Evolutionary conservation across 2,329 filamentous ascomycete genomes (phyloP), one percentile per base, ranked within the genome.

Genomic region (Beauveria pseudobassiana): DNA sequence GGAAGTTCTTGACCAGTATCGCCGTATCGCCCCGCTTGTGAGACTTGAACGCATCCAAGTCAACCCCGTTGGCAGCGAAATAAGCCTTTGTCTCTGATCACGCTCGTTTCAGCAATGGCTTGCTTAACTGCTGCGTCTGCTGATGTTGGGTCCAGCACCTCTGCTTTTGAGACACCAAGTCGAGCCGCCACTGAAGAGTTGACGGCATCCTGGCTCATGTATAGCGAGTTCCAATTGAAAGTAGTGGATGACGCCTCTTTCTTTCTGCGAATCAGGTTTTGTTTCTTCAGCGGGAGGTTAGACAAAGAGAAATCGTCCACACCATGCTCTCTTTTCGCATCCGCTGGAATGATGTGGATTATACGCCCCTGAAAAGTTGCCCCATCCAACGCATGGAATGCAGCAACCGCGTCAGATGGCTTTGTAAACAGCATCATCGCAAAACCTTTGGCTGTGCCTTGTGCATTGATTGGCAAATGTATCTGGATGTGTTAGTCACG

Each of bases 181-280:
- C 93, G 88, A 70, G 88, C 86, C 53, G 95, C 91, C 64, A 96
- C 86, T 6, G 93, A 96, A 54, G 90, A 87, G 76, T 97, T 93
- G 58, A 99, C 92, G 56, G 95, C 91, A 78, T 99, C 93, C 77
- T 91, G 89, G 75, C 89, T 97, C 90, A 99, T 96, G 75, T 95
- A 99, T n/a, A 99, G 80, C n/a, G 93, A 93, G 78, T 99, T 99
- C 95, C 95, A 99, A 73, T 93, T 96, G 77, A 98, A 98, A 1
- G 84, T 86, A 54, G 83, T 86, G 34, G 87, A 88, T 9, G 89
- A 82, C 24, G 93, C 90, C 69, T 93, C 88, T 55, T 87, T 83
- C 76, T 90, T 96, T 69, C 89, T 90, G 72, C 89, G 91, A 67
- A 98, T 89, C 69, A 96, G 84, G 68, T 91, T 91, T 74, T 98